phyloP scores from a whole-genome alignment of 2,329 filamentous ascomycete genomes.

The Rachicladosporium sp. region DNA sequence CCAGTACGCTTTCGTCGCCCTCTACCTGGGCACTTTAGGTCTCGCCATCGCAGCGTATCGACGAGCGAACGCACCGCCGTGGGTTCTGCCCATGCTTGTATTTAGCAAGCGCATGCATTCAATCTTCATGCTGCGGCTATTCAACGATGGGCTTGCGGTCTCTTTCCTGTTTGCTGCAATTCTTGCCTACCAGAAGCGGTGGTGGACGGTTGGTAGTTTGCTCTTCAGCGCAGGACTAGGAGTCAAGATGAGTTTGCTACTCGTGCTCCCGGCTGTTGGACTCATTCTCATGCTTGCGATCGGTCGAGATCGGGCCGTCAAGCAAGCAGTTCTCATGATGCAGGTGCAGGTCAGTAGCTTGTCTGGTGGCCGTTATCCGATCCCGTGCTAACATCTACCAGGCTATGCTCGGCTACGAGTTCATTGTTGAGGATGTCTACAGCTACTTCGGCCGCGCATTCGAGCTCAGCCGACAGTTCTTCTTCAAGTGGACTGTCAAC shows the following conservation, averaged over 20 bases:
- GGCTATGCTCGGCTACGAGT: conserved; percentile 51
- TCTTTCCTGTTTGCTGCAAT: conserved; percentile 77
- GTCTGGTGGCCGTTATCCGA: too few species aligned
- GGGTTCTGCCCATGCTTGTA: conserved; percentile 73
- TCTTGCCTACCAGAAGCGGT: conserved; percentile 58
- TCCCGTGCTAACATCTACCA: conserved; percentile 17
- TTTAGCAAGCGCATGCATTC: conserved; percentile 88
- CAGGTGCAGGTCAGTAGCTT: conserved; percentile 48
- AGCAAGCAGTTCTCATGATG: conserved; percentile 57
- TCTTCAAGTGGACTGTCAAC: conserved; percentile 98
- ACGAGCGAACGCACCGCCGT: conserved; percentile 67
- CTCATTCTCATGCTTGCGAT: conserved; percentile 62
- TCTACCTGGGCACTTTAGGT: conserved; percentile 66
- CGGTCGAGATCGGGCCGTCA: conserved; percentile 53
- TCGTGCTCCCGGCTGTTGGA: conserved; percentile 70
- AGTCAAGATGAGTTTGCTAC: conserved; percentile 88
- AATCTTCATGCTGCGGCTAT: conserved; percentile 81
- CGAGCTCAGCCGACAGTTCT: conserved; percentile 78
- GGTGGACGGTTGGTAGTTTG: conserved; percentile 61
- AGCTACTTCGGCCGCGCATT: conserved; percentile 78
- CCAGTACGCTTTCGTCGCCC: conserved; percentile 65
- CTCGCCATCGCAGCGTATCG: conserved; percentile 76
- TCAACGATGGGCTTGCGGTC: conserved; percentile 88
- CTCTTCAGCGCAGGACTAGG: conserved; percentile 69
- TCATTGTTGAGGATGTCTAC: conserved; percentile 49